Evolutionary conservation across 139 green algal genomes (phyloP).

Genomic region (Ettlia oleoabundans): DNA sequence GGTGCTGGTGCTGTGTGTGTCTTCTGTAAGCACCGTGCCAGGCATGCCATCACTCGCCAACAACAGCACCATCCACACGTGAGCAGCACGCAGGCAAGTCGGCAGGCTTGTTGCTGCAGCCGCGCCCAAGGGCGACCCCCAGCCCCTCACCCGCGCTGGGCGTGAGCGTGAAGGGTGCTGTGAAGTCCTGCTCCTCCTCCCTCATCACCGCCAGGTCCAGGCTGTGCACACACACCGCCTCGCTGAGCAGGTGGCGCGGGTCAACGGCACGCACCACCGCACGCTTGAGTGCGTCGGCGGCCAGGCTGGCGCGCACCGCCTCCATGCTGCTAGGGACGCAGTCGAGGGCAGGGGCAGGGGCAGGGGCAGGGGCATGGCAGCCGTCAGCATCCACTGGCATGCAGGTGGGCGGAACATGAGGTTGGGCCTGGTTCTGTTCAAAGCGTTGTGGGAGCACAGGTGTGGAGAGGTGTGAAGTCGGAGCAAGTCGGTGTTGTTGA

Average conservation of each 20-base stretch:
- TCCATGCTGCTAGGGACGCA: conserved; percentile 20
- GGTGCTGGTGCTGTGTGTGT: too few species aligned
- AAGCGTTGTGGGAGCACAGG: too few species aligned
- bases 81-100: too few species aligned
- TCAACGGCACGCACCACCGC: conserved; percentile 70
- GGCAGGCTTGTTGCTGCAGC: background rate
- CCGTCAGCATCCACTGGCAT: background rate
- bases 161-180: conserved; percentile 68
- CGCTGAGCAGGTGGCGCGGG: conserved; percentile 59
- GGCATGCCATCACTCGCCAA: too few species aligned
- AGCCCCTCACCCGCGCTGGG: conserved; percentile 5
- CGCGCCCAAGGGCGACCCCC: background rate
- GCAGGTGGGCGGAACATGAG: too few species aligned
- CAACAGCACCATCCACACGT: too few species aligned
- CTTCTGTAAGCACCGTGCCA: too few species aligned
- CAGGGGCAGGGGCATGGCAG: background rate
- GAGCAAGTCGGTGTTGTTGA: too few species aligned
- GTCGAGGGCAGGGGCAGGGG: background rate
- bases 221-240: conserved; percentile 8
- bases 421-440: too few species aligned
- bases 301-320: conserved; percentile 16
- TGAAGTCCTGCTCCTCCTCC: conserved; percentile 86
- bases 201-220: conserved; percentile 89
- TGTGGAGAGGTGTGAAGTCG: too few species aligned
- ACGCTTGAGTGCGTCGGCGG: conserved; percentile 23